phyloP scores from a whole-genome alignment of 225 moss, liverwort and hornwort species.

The Neckera pumila region DNA sequence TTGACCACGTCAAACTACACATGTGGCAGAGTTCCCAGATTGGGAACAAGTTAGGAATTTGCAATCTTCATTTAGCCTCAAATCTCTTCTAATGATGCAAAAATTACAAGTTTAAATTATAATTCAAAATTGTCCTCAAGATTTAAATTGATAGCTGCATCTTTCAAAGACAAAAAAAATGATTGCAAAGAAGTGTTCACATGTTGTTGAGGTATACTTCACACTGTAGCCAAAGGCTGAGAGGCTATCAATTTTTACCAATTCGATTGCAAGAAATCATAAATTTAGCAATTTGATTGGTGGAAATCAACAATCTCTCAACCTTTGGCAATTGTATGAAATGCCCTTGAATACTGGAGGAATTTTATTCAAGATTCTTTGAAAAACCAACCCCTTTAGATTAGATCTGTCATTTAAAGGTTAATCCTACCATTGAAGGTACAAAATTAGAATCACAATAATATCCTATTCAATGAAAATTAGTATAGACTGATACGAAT shows the following conservation, averaged over 20 bases:
- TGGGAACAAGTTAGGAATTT: too few species aligned
- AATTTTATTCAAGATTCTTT: background rate
- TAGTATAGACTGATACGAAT: background rate
- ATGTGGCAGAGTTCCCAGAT: too few species aligned
- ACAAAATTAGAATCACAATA: background rate
- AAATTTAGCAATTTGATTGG: too few species aligned
- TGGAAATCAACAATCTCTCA: too few species aligned
- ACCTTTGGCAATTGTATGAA: too few species aligned
- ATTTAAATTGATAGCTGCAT: background rate
- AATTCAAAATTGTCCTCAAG: background rate
- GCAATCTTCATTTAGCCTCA: too few species aligned
- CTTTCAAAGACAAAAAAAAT: background rate
- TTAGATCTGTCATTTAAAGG: rapidly evolving
- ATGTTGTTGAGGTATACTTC: background rate
- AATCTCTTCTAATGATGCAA: too few species aligned
- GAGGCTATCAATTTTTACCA: too few species aligned
- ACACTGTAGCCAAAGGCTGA: too few species aligned
- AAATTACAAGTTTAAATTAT: background rate
- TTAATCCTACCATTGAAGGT: background rate
- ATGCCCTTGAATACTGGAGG: too few species aligned
- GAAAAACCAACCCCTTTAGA: background rate
- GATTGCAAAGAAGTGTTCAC: background rate
- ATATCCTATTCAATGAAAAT: background rate
- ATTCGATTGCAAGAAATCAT: too few species aligned
- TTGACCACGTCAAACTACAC: too few species aligned